These are phyloP conservation scores for Acanthamoeba sp. DNA, from an alignment of 208 protist species.

Conservation along the genomic window DNA sequence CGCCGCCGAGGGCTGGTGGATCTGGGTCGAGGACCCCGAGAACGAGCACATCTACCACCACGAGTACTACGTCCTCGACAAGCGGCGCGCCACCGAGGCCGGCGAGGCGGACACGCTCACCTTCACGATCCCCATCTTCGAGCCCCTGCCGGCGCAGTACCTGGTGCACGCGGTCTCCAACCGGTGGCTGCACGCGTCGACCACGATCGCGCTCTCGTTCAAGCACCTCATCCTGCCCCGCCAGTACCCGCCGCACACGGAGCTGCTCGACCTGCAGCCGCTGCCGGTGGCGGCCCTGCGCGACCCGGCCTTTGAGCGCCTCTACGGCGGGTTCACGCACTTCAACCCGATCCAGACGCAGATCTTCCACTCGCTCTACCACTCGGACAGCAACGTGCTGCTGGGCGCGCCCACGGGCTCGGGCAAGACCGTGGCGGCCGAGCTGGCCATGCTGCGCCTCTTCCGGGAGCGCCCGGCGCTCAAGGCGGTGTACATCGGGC, in stretches of 20 bases:
- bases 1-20: conserved; percentile 95
- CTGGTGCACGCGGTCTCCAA: conserved; percentile 80
- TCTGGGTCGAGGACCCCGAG: conserved; percentile 97
- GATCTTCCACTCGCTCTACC: conserved; percentile 98
- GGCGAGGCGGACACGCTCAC: conserved; percentile 89
- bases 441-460: conserved; percentile 98
- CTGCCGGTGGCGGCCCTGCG: conserved; percentile 94
- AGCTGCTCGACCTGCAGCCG: conserved; percentile 96
- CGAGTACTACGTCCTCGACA: conserved; percentile 88
- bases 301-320: conserved; percentile 92
- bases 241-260: conserved; percentile 95
- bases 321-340: conserved; percentile 95
- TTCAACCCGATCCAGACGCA: conserved; percentile 99
- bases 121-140: conserved; percentile 97
- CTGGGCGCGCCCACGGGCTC: conserved; percentile 97
- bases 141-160: conserved; percentile 97
- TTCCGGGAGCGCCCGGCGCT: conserved; percentile 91
- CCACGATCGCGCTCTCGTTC: conserved; percentile 95
- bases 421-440: conserved; percentile 99
- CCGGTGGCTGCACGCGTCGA: conserved; percentile 84
- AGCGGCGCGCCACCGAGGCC: conserved; percentile 79
- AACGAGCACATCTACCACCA: conserved; percentile 95
- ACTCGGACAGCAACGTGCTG: conserved; percentile 98
- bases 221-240: conserved; percentile 97
- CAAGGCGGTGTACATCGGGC: conserved; percentile 99